Evolutionary conservation across 352 stramenopile species (phyloP).

Genomic region (Labyrinthula sp.): DNA sequence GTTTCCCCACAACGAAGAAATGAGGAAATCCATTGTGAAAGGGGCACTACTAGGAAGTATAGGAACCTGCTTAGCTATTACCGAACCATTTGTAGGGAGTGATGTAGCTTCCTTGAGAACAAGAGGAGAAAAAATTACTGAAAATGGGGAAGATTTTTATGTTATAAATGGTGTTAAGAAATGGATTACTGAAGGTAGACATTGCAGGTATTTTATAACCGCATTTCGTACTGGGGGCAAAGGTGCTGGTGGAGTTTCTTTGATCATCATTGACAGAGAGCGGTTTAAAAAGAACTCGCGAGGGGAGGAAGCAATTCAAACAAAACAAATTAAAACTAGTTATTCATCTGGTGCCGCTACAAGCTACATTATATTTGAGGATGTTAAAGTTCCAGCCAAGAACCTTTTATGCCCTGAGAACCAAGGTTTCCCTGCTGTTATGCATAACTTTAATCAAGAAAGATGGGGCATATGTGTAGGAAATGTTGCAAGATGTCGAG

Average conservation of each 20-base stretch:
- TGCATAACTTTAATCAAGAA: conserved; percentile 29
- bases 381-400: conserved; percentile 24
- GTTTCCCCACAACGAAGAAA: conserved; percentile 12
- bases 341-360: conserved; percentile 14
- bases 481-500: conserved; percentile 4
- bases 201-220: conserved; percentile 18
- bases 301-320: conserved; percentile 11
- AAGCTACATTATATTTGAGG: conserved; percentile 16
- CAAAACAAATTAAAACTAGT: conserved; percentile 24
- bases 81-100: conserved; percentile 16
- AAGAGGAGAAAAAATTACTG: conserved; percentile 1
- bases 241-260: conserved; percentile 13
- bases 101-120: conserved; percentile 13
- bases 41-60: conserved; percentile 11
- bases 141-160: conserved; percentile 22
- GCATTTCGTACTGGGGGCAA: conserved; percentile 9
- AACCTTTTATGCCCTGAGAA: conserved; percentile 22
- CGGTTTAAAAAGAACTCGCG: too few species aligned
- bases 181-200: conserved; percentile 19
- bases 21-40: conserved; percentile 2
- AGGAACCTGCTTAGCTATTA: conserved; percentile 25
- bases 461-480: conserved; percentile 20
- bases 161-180: conserved; percentile 26
- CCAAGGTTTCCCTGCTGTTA: conserved; percentile 4
- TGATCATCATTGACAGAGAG: conserved; percentile 25